Evolutionary conservation across 139 green algal genomes (phyloP).

Genomic region (Closterium sp.): DNA sequence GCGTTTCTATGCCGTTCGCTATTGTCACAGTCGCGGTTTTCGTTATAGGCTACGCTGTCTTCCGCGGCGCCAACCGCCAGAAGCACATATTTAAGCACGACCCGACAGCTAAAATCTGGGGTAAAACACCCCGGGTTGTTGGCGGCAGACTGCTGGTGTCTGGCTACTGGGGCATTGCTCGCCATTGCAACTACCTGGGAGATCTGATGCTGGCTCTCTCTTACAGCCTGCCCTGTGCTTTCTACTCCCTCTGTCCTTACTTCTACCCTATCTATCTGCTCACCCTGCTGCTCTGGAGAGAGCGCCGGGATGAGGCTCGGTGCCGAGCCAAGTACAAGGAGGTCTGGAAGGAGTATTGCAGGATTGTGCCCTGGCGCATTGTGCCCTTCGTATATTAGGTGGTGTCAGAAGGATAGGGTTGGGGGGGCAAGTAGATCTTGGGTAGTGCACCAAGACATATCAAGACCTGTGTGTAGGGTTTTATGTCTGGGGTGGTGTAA

Average conservation of each 20-base stretch:
- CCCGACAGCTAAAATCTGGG: constrained; percentile 62
- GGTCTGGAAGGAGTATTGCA: constrained; percentile 95
- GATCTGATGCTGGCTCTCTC: constrained; percentile 90
- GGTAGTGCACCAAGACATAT: too few relatives aligned
- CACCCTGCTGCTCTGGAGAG: constrained; percentile 67
- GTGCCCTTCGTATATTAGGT: constrained; percentile 88
- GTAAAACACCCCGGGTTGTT: constrained; percentile 30
- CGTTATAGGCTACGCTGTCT: constrained; percentile 74
- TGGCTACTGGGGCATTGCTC: constrained; percentile 66
- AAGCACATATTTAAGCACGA: constrained; percentile 88
- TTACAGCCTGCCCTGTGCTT: constrained; percentile 91
- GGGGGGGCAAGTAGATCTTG: too few relatives aligned
- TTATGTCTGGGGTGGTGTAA: too few relatives aligned
- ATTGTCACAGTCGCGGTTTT: neutral
- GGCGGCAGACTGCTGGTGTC: constrained; percentile 45
- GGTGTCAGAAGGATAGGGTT: neutral
- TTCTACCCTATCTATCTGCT: constrained; percentile 98
- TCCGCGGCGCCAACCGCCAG: constrained; percentile 90
- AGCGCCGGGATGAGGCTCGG: constrained; percentile 74
- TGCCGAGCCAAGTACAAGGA: constrained; percentile 90
- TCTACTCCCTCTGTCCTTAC: constrained; percentile 66
- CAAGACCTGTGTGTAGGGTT: too few relatives aligned
- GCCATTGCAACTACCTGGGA: constrained; percentile 93
- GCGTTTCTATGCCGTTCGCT: neutral
- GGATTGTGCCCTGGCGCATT: constrained; percentile 80